Base-by-base conservation (phyloP, 2,329 filamentous ascomycete species). In the Verticillium isaacii region DNA sequence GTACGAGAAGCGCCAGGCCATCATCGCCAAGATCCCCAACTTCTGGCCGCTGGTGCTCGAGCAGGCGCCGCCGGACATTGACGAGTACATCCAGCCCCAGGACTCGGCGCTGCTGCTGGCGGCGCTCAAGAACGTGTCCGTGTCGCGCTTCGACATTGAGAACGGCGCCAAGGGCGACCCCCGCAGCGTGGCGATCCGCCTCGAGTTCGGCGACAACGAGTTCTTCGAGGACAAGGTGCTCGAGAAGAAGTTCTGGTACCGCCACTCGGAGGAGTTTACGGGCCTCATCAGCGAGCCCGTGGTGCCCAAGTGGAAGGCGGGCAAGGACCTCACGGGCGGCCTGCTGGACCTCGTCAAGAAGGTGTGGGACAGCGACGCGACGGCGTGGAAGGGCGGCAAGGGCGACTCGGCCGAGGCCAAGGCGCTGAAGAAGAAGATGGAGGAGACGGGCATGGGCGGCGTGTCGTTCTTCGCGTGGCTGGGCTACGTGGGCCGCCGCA, bases 1-100 rank as follows among this genome's bases (percentile, higher is more conserved):
- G 64, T 97, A 92, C 80, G 82, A 85, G 69, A 91, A 90, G 78
- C 92, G 94, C 73, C 82, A 85, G 67, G 83, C 85, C 68, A 77
- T 92, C 66, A 80, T 95, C 66, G 76, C 84, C 66, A 82, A 88
- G 71, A 93, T 97, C 72, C 85, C 87, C 68, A 87, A 91, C 79
- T 99, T 98, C 86, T 98, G 95, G 95, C 83, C 91, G n/a, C 85
- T 96, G 62, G 93, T 97, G 62, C 84, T 98, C 74, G 91, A 96
- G 80, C 89, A 93, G 78, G 88, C 91, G 2, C 93, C 93, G 2
- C 83, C 85, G 56, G 92, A 97, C 66, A 85, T 99, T 68, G 93
- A 97, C 78, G 89, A 92, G 77, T 93, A 89, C 82, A 90, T 98
- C 73, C 89, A 92, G 73, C 90, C 92, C 54, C 84, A 85, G 57